phyloP scores from a whole-genome alignment of 208 protist species.

The Leishmania lainsoni region DNA sequence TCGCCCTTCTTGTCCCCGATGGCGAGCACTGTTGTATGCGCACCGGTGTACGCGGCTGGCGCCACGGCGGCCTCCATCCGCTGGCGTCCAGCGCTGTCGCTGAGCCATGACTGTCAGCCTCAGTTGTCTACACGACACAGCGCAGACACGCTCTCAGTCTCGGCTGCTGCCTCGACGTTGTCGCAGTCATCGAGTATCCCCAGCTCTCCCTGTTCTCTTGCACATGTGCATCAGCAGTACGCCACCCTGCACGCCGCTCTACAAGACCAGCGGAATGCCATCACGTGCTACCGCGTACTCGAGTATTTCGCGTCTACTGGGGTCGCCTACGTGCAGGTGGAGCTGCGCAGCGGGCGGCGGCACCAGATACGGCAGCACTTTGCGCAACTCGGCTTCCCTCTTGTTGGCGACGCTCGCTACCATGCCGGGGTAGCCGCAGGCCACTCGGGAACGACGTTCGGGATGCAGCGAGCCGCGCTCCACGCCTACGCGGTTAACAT shows the following conservation, averaged over 20 bases:
- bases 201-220: background rate
- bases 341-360: constrained; percentile 60
- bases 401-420: constrained; percentile 73
- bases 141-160: background rate
- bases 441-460: constrained; percentile 1
- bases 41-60: constrained; percentile 27
- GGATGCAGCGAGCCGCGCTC: constrained; percentile 17
- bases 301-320: constrained; percentile 54
- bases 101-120: background rate
- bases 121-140: background rate
- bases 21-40: constrained; percentile 6
- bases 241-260: constrained; percentile 16
- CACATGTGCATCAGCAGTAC: constrained; percentile 13
- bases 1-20: constrained; percentile 28
- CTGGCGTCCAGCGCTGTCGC: background rate
- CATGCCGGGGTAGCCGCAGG: constrained; percentile 27
- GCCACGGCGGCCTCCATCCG: constrained; percentile 10
- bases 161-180: background rate
- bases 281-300: constrained; percentile 69
- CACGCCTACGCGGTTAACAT: constrained; percentile 44
- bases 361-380: constrained; percentile 90
- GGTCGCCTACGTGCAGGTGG: constrained; percentile 69
- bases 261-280: constrained; percentile 49
- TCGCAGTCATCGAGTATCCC: background rate
- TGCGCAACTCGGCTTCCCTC: constrained; percentile 56